phyloP scores from a whole-genome alignment of 306 rosid species.

The Arachis hypogaea region DNA sequence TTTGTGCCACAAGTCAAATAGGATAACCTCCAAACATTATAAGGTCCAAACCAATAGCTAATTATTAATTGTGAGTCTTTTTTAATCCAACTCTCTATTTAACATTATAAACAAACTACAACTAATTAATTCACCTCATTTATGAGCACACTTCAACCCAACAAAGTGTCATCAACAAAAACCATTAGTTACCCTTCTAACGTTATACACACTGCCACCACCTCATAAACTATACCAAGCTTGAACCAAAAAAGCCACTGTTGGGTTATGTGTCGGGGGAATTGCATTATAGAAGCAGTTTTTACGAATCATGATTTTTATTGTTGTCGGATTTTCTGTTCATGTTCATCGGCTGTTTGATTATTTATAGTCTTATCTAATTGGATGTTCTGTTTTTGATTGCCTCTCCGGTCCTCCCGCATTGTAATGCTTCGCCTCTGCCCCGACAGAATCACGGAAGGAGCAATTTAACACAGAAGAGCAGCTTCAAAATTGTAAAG shows the following conservation, averaged over 20 bases:
- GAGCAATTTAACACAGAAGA: no score
- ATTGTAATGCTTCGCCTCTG: no score
- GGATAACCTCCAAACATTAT: not conserved
- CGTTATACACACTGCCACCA: conserved; percentile 6
- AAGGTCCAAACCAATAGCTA: conserved; percentile 6
- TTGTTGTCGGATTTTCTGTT: no score
- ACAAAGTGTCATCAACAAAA: conserved; percentile 3
- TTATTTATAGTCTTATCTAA: no score
- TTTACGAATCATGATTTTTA: no score
- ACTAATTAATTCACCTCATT: not conserved
- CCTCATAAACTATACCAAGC: conserved; percentile 8
- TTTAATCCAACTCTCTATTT: not conserved
- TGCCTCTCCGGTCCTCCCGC: no score
- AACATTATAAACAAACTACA: conserved; percentile 5
- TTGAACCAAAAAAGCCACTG: not conserved
- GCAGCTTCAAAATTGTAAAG: no score
- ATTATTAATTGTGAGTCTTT: not conserved
- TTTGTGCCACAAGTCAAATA: conserved; percentile 13
- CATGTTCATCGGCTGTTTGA: no score
- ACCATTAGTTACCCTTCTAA: not conserved
- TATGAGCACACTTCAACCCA: not conserved
- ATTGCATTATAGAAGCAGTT: no score
- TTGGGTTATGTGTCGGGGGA: no score
- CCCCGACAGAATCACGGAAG: no score
- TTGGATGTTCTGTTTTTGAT: no score